Evolutionary conservation across 2,329 filamentous ascomycete genomes (phyloP), one percentile per base, ranked within the genome.

Genomic region (Pestalotiopsis sp.): DNA sequence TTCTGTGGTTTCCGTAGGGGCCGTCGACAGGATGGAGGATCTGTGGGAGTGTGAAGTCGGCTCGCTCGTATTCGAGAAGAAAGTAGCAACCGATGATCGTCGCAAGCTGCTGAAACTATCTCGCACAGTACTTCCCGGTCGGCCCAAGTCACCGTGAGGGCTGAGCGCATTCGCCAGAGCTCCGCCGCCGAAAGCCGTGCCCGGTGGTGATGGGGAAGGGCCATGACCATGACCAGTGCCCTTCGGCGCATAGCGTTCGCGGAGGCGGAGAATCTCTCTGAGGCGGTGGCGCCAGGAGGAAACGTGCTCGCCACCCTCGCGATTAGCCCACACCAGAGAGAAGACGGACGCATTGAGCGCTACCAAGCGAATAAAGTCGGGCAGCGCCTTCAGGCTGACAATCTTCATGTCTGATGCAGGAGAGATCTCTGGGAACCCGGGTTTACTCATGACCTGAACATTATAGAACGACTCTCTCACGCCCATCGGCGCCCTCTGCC

Each of bases 341-440:
- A 98, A 98, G 9, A 98, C 94, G 14, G 94, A 97, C 0, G 96
- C 95, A 76, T 98, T 98, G 71, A 99, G 88, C 0, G 95, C 94
- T 20, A 98, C 85, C 61, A 97, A 90, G 49, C 96, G 91, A 66
- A 98, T 93, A 77, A 98, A 97, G 11, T 90, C 88, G 0, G 95
- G 93, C 9, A 99, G 85, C 13, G 94, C 94, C 73, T 90, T 91
- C 39, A 95, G 88, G 17, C 92, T 95, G 69, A 99, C 88, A 74
- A 98, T 92, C 79, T 98, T 98, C 9, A 93, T 91, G 71, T 95
- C 92, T 0, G 94, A 92, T 0, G 95, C 94, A 0, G 95, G 93
- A 0, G 95, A 98, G 66, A 98, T 93, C 74, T 95, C 92, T 0
- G 96, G 96, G 75, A 98, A 97, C 0, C 93, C 94, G 0, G 92